Evolutionary conservation across 2,329 filamentous ascomycete species (phyloP).

Genomic region (Colletotrichum noveboracense): DNA sequence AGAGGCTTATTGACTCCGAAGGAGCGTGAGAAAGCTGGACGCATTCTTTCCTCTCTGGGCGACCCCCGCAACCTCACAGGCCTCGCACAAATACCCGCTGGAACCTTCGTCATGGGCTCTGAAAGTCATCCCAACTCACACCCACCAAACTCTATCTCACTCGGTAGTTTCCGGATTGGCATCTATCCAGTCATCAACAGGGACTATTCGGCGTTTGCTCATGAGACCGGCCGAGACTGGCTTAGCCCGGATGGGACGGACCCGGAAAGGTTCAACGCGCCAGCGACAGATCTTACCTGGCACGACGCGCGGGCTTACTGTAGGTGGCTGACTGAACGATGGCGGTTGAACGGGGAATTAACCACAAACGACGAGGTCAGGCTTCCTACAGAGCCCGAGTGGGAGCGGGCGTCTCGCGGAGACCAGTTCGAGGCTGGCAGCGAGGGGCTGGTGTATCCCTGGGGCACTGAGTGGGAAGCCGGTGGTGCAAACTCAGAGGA

Average conservation of each 20-base stretch:
- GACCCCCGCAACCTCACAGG: background rate
- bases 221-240: background rate
- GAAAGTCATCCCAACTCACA: constrained; percentile 3
- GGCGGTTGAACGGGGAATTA: background rate
- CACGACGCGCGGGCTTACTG: background rate
- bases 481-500: background rate
- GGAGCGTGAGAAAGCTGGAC: background rate
- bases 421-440: background rate
- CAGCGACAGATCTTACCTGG: constrained; percentile 11
- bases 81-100: background rate
- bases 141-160: background rate
- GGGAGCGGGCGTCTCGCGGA: background rate
- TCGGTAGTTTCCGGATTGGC: background rate
- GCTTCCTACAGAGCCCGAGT: background rate
- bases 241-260: background rate
- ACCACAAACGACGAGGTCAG: background rate
- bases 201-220: background rate
- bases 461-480: background rate
- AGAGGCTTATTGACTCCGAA: background rate
- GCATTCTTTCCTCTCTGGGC: background rate
- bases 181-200: background rate
- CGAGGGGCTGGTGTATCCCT: background rate
- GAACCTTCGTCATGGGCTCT: constrained; percentile 2
- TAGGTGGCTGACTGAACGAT: background rate
- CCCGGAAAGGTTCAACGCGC: background rate